Evolutionary conservation across 768 basidiomycete genomes (phyloP), one percentile per base, ranked within the genome.

Genomic region (Tylopilus sp.): DNA sequence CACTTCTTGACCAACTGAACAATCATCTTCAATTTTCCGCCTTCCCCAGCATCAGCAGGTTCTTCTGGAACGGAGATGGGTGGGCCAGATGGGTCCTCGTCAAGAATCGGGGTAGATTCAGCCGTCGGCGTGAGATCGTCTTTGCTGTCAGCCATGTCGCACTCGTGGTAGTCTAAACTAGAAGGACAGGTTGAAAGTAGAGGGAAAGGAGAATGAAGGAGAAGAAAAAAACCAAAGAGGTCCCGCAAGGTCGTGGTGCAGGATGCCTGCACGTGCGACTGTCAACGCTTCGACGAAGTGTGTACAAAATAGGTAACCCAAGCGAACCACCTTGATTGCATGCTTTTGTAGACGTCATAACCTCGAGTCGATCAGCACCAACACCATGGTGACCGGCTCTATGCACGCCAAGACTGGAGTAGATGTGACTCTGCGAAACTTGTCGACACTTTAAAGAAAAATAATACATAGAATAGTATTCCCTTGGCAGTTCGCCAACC

Each of bases 11-110:
- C 83, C 50, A 98, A 81, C 66, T 88, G 85, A 17, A 98, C 76
- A 45, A 98, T 91, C 85, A 95, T 93, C 80, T 89, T 94, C 54
- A 97, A 77, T 78, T 89, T 95, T 43, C 92, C 89, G 55, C 92
- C 90, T 68, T 98, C 95, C 29, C 89, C 87, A 37, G 78, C 64
- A 53, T 92, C 89, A 37, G 76, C 79, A 37, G 79, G 68, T 58
- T 90, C 87, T 48, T 90, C 88, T 52, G 86, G 84, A 5, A 90
- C 79, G 14, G 86, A 82, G 41, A 89, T 81, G 51, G 85, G 73
- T 21, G 79, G 76, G 14, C 72, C 78, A 10, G 80, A 75, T 24
- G 77, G 71, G 11, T 84, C 83, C 24, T 83, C 79, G 58, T 84
- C 78, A 31, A 67, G 33, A 47, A 55, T 49, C 11, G 51, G 42